Conservation (phyloP, 805 yeast species). For the Ogataea zsoltii region DNA sequence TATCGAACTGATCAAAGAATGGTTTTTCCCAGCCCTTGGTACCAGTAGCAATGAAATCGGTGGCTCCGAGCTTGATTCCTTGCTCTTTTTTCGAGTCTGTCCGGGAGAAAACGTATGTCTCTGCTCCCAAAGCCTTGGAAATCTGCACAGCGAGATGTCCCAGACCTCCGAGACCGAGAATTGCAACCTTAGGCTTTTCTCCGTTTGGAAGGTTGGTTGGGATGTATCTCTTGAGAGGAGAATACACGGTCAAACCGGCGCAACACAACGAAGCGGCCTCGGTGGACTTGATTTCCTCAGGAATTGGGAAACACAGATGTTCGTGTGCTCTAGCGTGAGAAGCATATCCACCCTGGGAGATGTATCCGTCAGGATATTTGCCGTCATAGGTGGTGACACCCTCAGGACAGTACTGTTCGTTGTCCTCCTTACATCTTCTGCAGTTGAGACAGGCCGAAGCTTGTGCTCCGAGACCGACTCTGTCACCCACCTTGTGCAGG, state of each 20-base stretch:
- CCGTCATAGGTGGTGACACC: conserved; percentile 44
- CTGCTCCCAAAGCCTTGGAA: conserved; percentile 48
- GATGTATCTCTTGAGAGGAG: conserved; percentile 46
- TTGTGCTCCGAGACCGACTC: conserved; percentile 50
- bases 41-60: conserved; percentile 46
- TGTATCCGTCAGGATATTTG: conserved; percentile 36
- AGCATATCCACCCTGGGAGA: conserved; percentile 47
- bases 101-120: conserved; percentile 45
- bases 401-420: conserved; percentile 48
- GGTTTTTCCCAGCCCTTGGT: conserved; percentile 42
- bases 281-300: conserved; percentile 41
- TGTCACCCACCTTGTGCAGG: conserved; percentile 42
- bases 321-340: conserved; percentile 49
- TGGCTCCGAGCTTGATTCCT: conserved; percentile 42
- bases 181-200: conserved; percentile 38
- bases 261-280: conserved; percentile 52
- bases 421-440: conserved; percentile 37
- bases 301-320: conserved; percentile 47
- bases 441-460: conserved; percentile 39
- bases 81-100: conserved; percentile 41
- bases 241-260: conserved; percentile 52
- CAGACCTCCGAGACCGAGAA: conserved; percentile 48
- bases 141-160: conserved; percentile 49
- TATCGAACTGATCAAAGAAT: conserved; percentile 38
- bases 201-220: conserved; percentile 31